A percentile compares a stretch with the other conserved stretches of the same genome.
Evolutionary conservation across 1,139 yeast species (phyloP).

Genomic region (Saccharomyces hybrid): DNA sequence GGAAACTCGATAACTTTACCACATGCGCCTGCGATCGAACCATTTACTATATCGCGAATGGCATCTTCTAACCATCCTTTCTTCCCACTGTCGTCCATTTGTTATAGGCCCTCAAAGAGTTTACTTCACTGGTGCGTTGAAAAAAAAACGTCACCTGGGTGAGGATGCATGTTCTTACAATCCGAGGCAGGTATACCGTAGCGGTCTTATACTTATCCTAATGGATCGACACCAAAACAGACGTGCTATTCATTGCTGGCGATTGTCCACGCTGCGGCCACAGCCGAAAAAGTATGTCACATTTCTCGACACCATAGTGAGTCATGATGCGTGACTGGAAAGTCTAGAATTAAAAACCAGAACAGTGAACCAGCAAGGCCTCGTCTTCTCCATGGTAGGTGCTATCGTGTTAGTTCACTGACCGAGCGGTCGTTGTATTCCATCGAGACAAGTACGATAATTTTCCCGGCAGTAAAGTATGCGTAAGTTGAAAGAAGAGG

Average conservation of each 20-base stretch:
- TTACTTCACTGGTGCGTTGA: background rate
- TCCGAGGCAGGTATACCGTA: background rate
- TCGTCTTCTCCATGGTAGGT: background rate
- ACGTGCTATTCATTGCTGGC: background rate
- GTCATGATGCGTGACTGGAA: background rate
- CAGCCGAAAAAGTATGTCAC: background rate
- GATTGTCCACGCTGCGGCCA: background rate
- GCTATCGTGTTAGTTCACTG: background rate
- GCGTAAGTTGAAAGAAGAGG: background rate
- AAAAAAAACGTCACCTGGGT: background rate
- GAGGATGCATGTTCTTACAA: background rate
- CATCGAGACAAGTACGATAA: background rate
- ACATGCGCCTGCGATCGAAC: conserved; percentile 58
- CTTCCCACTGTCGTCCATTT: background rate
- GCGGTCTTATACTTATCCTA: background rate
- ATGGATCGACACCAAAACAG: background rate
- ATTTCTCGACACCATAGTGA: background rate
- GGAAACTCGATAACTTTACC: conserved; percentile 88
- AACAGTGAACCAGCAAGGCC: background rate
- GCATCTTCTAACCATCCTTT: conserved; percentile 9
- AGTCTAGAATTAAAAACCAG: too few species aligned
- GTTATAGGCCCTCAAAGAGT: background rate
- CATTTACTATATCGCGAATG: conserved; percentile 26
- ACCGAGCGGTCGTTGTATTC: background rate
- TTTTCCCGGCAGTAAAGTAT: background rate